Percentiles rank a stretch among this genome's conserved stretches.
Conservation (phyloP, 768 basidiomycete species). For the Calocera cornea region DNA sequence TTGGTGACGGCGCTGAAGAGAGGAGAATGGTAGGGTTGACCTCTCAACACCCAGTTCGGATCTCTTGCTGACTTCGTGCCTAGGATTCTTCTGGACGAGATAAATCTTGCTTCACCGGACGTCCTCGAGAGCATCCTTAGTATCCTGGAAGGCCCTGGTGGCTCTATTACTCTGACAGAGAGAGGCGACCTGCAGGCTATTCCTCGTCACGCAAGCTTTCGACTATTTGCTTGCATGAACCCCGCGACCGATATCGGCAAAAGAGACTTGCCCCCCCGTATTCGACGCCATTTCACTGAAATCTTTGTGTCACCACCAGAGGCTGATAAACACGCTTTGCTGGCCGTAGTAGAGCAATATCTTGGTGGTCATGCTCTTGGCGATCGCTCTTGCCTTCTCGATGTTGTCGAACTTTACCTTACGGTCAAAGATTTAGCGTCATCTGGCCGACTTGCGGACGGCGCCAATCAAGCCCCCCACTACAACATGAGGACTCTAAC, state of each 20-base stretch:
- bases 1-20: constrained; percentile 76
- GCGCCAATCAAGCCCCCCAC: constrained; percentile 82
- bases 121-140: constrained; percentile 84
- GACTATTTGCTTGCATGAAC: constrained; percentile 98
- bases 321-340: constrained; percentile 74
- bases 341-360: constrained; percentile 78
- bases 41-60: not conserved
- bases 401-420: constrained; percentile 81
- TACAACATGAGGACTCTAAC: constrained; percentile 94
- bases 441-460: constrained; percentile 72
- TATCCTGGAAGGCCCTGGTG: constrained; percentile 69
- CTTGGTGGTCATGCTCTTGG: constrained; percentile 70
- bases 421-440: constrained; percentile 65
- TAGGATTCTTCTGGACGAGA: constrained; percentile 91
- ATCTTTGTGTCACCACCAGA: constrained; percentile 93
- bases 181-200: constrained; percentile 82
- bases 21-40: constrained; percentile 72
- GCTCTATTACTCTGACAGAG: constrained; percentile 87
- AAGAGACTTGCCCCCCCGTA: constrained; percentile 84
- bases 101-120: constrained; percentile 88
- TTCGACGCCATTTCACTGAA: constrained; percentile 87
- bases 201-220: constrained; percentile 86
- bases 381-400: constrained; percentile 76
- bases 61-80: not conserved
- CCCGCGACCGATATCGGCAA: constrained; percentile 98